Conservation (phyloP, 2,329 filamentous ascomycete species). For the Cladosporium sp. region DNA sequence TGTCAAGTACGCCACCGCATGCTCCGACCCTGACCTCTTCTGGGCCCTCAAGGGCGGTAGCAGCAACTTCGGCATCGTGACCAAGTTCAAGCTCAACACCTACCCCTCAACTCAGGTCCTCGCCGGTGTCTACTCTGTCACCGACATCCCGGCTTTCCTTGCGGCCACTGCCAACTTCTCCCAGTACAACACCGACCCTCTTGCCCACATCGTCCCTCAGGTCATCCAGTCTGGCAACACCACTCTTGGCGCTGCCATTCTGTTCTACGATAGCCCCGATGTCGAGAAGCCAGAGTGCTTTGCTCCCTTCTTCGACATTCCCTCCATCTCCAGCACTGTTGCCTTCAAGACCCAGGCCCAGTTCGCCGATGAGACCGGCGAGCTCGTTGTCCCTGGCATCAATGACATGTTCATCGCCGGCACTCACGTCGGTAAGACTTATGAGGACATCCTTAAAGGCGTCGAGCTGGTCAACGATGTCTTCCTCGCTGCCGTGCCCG, state of each 20-base stretch:
- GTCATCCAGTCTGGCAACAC: slow-evolving; percentile 7
- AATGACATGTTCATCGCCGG: slow-evolving; percentile 11
- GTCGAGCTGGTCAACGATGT: slow-evolving; percentile 11
- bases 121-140: slow-evolving; percentile 11
- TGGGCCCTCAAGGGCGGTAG: slow-evolving; percentile 44
- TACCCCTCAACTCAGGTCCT: slow-evolving; percentile 7
- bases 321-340: neutral
- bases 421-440: slow-evolving; percentile 9
- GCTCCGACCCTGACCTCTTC: slow-evolving; percentile 45
- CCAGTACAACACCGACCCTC: slow-evolving; percentile 10
- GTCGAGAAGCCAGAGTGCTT: slow-evolving; percentile 7
- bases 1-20: slow-evolving; percentile 37
- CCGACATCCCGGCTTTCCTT: slow-evolving; percentile 9
- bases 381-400: slow-evolving; percentile 4
- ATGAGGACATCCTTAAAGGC: slow-evolving; percentile 4
- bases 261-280: slow-evolving; percentile 7
- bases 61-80: slow-evolving; percentile 44
- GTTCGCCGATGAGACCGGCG: slow-evolving; percentile 10
- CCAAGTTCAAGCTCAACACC: slow-evolving; percentile 19
- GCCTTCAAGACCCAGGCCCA: slow-evolving; percentile 4
- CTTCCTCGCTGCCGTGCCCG: slow-evolving; percentile 7
- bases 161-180: slow-evolving; percentile 9
- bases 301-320: slow-evolving; percentile 9
- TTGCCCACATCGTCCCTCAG: slow-evolving; percentile 9
- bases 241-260: slow-evolving; percentile 2